Base-by-base conservation (phyloP, 169 alveolate genomes). In the Besnoitia besnoiti region DNA sequence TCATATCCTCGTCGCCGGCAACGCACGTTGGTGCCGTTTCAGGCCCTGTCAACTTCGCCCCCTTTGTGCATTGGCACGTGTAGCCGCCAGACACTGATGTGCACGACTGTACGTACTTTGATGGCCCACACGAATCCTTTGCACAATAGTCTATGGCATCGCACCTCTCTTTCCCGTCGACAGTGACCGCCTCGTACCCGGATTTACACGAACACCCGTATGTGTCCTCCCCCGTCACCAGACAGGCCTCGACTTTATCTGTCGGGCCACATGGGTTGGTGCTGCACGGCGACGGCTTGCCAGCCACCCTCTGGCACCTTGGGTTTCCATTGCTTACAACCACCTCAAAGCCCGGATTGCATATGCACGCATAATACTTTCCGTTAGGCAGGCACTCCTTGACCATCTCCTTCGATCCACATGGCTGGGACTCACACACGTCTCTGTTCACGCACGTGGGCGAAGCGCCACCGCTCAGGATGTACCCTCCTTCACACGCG, bases 351-450 rank as follows among this genome's bases (percentile, higher is more conserved):
- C 80, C 80, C 5, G 80, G 4, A 24, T 67, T 24, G 33, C 80
- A 67, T n/a, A 37, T 37, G 80, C 80, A 67, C 27, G 80, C 80
- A 44, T 35, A 67, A 67, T 67, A n/a, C 47, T 67, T 24, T 33
- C 80, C 80, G 80, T 67, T 67, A n/a, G 80, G 80, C 44, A 19
- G 24, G 46, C 80, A 67, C 33, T 67, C 80, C 33, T 67, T 67
- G 24, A 16, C 80, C 40, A 44, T 44, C 14, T 67, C 80, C 80
- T n/a, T n/a, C n/a, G 80, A 0, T n/a, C 80, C 80, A 67, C 80
- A 67, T 10, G 80, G 47, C 24, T 33, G 24, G 40, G 46, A n/a
- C 40, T 67, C 80, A 67, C 80, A 67, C 4, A 44, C 46, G 33
- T 67, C 46, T 37, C 33, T 67, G 7, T 33, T 67, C 33, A 12